Conservation (phyloP, 352 stramenopile species). For the Pythium vanterpoolii region DNA sequence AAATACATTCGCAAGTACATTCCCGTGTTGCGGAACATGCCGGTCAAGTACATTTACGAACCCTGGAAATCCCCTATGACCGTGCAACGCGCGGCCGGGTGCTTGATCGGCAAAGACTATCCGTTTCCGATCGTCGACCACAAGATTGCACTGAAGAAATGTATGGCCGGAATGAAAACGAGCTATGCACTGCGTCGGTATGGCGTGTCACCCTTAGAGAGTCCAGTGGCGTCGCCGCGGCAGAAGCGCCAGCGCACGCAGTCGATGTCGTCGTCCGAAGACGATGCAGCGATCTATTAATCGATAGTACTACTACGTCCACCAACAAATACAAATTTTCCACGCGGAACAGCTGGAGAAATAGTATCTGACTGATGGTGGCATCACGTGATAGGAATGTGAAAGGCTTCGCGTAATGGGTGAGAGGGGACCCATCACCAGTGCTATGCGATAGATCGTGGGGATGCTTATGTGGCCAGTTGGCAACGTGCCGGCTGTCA, state of each 20-base stretch:
- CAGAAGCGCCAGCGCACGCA: constrained; percentile 14
- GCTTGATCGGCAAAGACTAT: constrained; percentile 92
- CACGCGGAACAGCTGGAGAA: constrained; percentile 1
- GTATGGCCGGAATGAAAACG: constrained; percentile 87
- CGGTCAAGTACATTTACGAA: constrained; percentile 97
- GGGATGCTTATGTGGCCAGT: not conserved
- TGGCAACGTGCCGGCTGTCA: not conserved
- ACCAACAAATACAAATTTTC: constrained; percentile 4
- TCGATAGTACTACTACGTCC: not conserved
- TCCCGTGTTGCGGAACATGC: constrained; percentile 88
- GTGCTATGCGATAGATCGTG: not conserved
- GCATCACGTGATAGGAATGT: not conserved
- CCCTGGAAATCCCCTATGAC: constrained; percentile 94
- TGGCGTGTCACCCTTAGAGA: constrained; percentile 20
- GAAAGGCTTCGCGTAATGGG: too few relatives aligned
- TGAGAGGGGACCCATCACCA: not conserved
- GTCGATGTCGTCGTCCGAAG: constrained; percentile 17
- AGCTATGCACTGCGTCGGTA: constrained; percentile 52
- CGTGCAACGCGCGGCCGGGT: constrained; percentile 82
- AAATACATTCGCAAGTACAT: constrained; percentile 93
- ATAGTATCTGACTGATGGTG: not conserved
- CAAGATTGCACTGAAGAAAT: constrained; percentile 87
- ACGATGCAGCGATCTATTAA: constrained; percentile 21
- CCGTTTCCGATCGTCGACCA: constrained; percentile 94
- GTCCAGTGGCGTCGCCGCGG: not conserved